Evolutionary conservation across 2,329 filamentous ascomycete species (phyloP).

Genomic region (Chalaropsis thielavioides): DNA sequence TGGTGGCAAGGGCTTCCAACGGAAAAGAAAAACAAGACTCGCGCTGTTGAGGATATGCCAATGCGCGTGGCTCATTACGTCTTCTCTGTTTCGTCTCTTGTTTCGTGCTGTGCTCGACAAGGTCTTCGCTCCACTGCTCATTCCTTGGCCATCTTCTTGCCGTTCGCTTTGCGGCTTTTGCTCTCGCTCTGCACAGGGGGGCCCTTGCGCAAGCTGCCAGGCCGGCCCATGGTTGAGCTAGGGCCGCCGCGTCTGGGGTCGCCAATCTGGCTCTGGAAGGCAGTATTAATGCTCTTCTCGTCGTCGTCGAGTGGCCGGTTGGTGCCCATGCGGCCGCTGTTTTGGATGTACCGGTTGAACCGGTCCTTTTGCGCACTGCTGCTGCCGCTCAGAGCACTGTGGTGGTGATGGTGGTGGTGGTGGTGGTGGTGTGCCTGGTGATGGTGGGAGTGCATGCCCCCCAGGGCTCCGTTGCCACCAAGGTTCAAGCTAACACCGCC

Average conservation of each 20-base stretch:
- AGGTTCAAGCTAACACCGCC: conserved; percentile 31
- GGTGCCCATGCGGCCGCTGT: conserved; percentile 51
- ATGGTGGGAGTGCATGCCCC: background rate
- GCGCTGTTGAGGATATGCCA: background rate
- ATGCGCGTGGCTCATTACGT: background rate
- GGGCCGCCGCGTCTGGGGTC: conserved; percentile 24
- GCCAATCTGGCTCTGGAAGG: conserved; percentile 89
- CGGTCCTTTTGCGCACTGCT: conserved; percentile 45
- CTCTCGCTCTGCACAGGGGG: background rate
- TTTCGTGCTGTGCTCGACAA: background rate
- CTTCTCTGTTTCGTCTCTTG: background rate
- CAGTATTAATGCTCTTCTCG: conserved; percentile 88
- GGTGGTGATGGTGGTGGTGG: no score
- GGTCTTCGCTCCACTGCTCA: background rate
- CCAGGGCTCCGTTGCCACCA: conserved; percentile 2
- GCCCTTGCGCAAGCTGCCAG: background rate
- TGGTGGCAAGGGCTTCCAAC: background rate
- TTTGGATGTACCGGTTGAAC: conserved; percentile 87
- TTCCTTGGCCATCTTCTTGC: conserved; percentile 10
- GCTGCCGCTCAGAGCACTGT: background rate
- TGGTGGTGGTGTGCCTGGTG: conserved; percentile 7
- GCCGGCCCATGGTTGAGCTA: background rate
- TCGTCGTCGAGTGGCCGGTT: conserved; percentile 75
- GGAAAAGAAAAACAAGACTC: background rate
- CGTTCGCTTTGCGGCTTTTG: conserved; percentile 6